Base-by-base conservation (phyloP, 495 filamentous ascomycete species). In the Neurospora sp. region DNA sequence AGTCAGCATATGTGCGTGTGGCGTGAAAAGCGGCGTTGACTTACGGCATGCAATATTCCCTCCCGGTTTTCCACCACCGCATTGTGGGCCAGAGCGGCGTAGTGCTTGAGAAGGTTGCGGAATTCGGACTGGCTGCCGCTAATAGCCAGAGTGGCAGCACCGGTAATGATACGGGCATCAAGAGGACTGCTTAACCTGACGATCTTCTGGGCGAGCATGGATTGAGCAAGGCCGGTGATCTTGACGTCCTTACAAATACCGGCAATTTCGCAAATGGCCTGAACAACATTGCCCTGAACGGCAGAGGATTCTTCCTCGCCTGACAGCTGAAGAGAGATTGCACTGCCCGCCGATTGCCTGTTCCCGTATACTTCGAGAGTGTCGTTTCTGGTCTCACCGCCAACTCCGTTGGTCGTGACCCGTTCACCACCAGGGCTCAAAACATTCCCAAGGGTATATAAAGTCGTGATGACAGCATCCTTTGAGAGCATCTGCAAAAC, bases 401-500 rank as follows among this genome's bases (percentile, higher is more conserved):
- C 79, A 27, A 79, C 72, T 6, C 81, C 82, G 72, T 84, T 84
- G 35, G 78, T 73, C 5, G 77, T 73, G 11, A 80, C 79, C 23
- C 80, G 77, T n/a, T 90, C 86, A 41, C 83, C 81, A 35, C 85
- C 88, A 8, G 93, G 89, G 77, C 93, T 96, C 39, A 99, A 81
- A 11, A 96, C 91, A 80, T 99, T 98, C 18, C 96, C 96, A 72
- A 99, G 84, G 1, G 94, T 94, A 81, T 98, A 98, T 11, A 99
- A 84, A 3, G 94, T 97, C 6, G 94, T 96, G 76, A 99, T 98
- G 39, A 96, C 89, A 38, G 93, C 91, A 85, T 99, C 96, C 77
- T 96, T 91, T 6, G 96, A 94, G 7, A 97, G 88, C 73, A 91
- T 85, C 70, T 88, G 89, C 70, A 98, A 82, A 70, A 96, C 86